phyloP scores from a whole-genome alignment of 441 rosid species.

The Viola pubescens region DNA sequence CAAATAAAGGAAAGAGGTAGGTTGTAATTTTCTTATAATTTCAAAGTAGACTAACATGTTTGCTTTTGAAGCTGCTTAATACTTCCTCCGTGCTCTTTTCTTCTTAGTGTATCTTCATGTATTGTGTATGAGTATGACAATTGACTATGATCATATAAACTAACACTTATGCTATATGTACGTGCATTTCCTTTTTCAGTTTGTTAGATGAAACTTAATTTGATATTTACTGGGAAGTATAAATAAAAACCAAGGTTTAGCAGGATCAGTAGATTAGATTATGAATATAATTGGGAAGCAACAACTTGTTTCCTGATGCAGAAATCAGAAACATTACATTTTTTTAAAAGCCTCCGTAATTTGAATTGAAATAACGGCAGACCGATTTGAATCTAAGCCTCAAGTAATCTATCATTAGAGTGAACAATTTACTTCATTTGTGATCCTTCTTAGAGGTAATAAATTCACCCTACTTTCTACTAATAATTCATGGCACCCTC shows the following conservation, averaged over 20 bases:
- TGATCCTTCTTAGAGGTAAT: neutral
- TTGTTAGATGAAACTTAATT: neutral
- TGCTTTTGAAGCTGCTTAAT: neutral
- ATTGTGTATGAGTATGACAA: too few relatives aligned
- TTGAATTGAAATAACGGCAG: too few relatives aligned
- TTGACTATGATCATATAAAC: too few relatives aligned
- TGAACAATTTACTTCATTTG: neutral
- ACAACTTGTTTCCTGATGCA: neutral
- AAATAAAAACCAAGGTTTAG: neutral
- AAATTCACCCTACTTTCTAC: neutral
- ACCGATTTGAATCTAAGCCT: too few relatives aligned
- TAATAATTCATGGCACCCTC: neutral
- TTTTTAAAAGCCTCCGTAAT: too few relatives aligned
- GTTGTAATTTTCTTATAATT: conserved; percentile 11
- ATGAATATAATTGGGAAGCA: neutral
- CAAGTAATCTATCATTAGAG: too few relatives aligned
- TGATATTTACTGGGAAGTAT: neutral
- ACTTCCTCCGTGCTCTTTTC: neutral
- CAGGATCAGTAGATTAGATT: neutral
- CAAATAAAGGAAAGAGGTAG: conserved; percentile 74
- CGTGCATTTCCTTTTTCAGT: neutral
- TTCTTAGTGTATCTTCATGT: too few relatives aligned
- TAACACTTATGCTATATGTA: neutral
- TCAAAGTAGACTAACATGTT: conserved; percentile 3
- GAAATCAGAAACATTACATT: too few relatives aligned